A percentile compares a stretch with the other conserved stretches of the same genome.
Evolutionary conservation across 352 stramenopile species (phyloP).

Genomic region (Lagenidium sp.): DNA sequence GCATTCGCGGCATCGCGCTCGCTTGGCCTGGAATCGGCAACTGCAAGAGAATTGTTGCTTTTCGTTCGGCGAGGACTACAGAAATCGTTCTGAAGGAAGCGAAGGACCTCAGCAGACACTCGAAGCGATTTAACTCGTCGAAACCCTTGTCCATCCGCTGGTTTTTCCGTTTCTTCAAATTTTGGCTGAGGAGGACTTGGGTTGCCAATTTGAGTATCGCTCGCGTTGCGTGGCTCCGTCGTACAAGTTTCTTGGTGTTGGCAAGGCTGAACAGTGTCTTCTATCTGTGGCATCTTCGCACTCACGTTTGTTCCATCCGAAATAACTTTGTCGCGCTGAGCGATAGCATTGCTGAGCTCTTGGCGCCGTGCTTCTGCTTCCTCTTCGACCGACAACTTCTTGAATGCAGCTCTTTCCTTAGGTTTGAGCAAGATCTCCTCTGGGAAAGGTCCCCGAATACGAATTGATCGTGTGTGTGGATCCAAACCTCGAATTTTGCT

Average conservation of each 20-base stretch:
- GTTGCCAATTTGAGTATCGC: background rate
- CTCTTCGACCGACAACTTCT: constrained; percentile 78
- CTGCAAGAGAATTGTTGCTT: constrained; percentile 5
- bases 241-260: background rate
- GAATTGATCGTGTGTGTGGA: constrained; percentile 14
- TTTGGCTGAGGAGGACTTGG: too few species aligned
- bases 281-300: background rate
- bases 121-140: constrained; percentile 43
- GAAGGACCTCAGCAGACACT: constrained; percentile 46
- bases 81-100: constrained; percentile 68
- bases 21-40: background rate
- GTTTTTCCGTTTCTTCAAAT: too few species aligned
- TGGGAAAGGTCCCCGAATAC: constrained; percentile 54
- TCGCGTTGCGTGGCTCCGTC: background rate
- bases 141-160: constrained; percentile 12
- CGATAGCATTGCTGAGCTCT: constrained; percentile 60
- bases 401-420: constrained; percentile 46
- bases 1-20: background rate
- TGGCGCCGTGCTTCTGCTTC: constrained; percentile 44
- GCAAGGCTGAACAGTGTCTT: background rate
- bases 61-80: constrained; percentile 26
- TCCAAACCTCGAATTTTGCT: constrained; percentile 36
- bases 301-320: constrained; percentile 6
- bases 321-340: constrained; percentile 44
- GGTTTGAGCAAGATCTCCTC: constrained; percentile 35